phyloP scores from a whole-genome alignment of 164 flowering plant species.

The Vitis labrusca region DNA sequence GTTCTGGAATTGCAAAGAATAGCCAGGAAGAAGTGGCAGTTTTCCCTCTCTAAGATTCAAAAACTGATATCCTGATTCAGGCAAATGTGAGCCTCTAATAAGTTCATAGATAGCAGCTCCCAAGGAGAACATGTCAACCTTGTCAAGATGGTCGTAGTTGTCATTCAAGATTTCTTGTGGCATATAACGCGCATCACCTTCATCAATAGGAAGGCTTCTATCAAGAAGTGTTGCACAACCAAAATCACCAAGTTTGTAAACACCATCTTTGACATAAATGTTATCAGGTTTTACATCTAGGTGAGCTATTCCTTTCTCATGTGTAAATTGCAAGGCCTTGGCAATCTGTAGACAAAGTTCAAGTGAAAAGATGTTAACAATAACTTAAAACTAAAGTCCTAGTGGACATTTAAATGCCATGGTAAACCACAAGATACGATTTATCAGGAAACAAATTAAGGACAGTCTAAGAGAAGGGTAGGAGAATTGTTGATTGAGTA shows the following conservation, averaged over 20 bases:
- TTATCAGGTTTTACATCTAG: slow-evolving; percentile 93
- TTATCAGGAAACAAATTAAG: too few species aligned
- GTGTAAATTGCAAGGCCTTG: slow-evolving; percentile 79
- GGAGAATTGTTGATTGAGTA: neutral
- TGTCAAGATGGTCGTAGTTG: slow-evolving; percentile 77
- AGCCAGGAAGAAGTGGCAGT: slow-evolving; percentile 85
- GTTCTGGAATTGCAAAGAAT: slow-evolving; percentile 79
- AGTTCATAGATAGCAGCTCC: slow-evolving; percentile 86
- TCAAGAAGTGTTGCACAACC: slow-evolving; percentile 88
- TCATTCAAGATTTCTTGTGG: slow-evolving; percentile 93
- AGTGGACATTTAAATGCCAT: neutral
- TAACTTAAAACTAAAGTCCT: neutral
- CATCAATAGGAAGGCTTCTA: slow-evolving; percentile 80
- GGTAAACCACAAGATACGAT: too few species aligned
- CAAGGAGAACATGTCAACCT: slow-evolving; percentile 88
- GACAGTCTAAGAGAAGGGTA: neutral
- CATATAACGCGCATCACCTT: slow-evolving; percentile 97
- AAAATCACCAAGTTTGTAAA: slow-evolving; percentile 95
- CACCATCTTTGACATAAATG: slow-evolving; percentile 83
- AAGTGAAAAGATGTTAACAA: neutral
- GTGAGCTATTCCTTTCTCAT: slow-evolving; percentile 79
- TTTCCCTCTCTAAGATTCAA: slow-evolving; percentile 71
- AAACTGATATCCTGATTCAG: slow-evolving; percentile 67
- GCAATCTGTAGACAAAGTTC: slow-evolving; percentile 51
- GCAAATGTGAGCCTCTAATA: slow-evolving; percentile 68